A percentile compares a stretch with the other conserved stretches of the same genome.
These are phyloP conservation scores for Microdochium paspali DNA, from an alignment of 2,329 filamentous ascomycete genomes.

Conservation along the genomic window DNA sequence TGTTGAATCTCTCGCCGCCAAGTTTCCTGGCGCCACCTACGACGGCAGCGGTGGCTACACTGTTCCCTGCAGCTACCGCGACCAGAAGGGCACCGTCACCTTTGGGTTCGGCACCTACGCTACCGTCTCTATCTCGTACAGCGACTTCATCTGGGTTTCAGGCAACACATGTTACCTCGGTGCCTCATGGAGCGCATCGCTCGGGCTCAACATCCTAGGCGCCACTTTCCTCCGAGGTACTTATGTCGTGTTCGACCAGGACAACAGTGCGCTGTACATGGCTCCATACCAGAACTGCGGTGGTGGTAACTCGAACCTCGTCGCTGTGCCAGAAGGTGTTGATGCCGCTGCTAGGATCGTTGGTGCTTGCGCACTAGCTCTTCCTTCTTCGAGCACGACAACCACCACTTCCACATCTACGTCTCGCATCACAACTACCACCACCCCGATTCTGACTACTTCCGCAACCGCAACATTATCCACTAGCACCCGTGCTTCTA, in stretches of 20 bases:
- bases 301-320: slow-evolving; percentile 11
- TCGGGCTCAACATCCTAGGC: slow-evolving; percentile 18
- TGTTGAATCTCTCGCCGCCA: slow-evolving; percentile 29
- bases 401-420: neutral
- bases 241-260: slow-evolving; percentile 20
- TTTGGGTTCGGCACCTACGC: slow-evolving; percentile 37
- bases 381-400: slow-evolving; percentile 1
- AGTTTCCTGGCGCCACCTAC: slow-evolving; percentile 28
- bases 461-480: neutral
- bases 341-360: slow-evolving; percentile 14
- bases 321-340: slow-evolving; percentile 15
- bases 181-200: slow-evolving; percentile 10
- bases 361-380: slow-evolving; percentile 10
- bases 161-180: slow-evolving; percentile 17
- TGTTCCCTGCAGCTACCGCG: slow-evolving; percentile 30
- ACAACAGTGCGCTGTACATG: slow-evolving; percentile 19
- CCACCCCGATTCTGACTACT: slow-evolving; percentile 2
- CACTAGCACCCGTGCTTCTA: neutral
- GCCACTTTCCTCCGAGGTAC: slow-evolving; percentile 20
- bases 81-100: slow-evolving; percentile 29
- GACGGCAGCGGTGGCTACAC: slow-evolving; percentile 32
- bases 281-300: slow-evolving; percentile 14
- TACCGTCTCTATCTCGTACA: slow-evolving; percentile 15
- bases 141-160: slow-evolving; percentile 20
- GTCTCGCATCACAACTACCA: neutral